Evolutionary conservation across 2,329 filamentous ascomycete genomes (phyloP), one percentile per base, ranked within the genome.

Genomic region (Gnomoniopsis smithogilvyi): DNA sequence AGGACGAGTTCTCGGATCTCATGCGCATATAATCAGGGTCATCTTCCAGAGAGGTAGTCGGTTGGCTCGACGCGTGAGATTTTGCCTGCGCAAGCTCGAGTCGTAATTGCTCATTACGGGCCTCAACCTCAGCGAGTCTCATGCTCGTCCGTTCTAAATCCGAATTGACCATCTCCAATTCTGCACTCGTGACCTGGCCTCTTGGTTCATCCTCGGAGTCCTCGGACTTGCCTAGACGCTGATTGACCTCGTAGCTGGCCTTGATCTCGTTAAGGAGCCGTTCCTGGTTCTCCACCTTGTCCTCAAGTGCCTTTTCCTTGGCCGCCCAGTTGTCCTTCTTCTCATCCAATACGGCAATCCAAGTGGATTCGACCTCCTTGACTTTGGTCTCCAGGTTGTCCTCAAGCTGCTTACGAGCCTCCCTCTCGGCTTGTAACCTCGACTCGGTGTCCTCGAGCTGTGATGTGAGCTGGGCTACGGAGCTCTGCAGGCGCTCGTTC

Each of bases 241-340:
- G 93, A 49, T 91, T 95, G 56, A 99, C 95, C 74, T 99, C 95
- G 70, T 97, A 97, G 76, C 88, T 97, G 26, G 95, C 95, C 75
- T 97, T 98, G 70, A 98, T 86, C 73, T 99, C 96, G 69, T 90
- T 96, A 66, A 99, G 76, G 43, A 99, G 76, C 7, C 92, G 87
- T 51, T 99, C 95, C 70, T 99, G 94, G 67, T 89, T 96, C 72
- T 97, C 94, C 3, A 96, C 81, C 75, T 97, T 98, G 67, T 98
- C 94, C 69, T 96, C 92, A 61, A 97, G 75, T 30, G 85, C 87
- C 76, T 90, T 72, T 77, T 99, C 95, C 71, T 96, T 97, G 10
- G 94, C 88, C 56, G 90, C 87, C 95, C 95, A 99, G 70, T 99
- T 99, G 72, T 94, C 92, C 67, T 91, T 89, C 76, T 96, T 97